Conservation (phyloP, 2,329 filamentous ascomycete species). For the Phyllosticta capitalensis region DNA sequence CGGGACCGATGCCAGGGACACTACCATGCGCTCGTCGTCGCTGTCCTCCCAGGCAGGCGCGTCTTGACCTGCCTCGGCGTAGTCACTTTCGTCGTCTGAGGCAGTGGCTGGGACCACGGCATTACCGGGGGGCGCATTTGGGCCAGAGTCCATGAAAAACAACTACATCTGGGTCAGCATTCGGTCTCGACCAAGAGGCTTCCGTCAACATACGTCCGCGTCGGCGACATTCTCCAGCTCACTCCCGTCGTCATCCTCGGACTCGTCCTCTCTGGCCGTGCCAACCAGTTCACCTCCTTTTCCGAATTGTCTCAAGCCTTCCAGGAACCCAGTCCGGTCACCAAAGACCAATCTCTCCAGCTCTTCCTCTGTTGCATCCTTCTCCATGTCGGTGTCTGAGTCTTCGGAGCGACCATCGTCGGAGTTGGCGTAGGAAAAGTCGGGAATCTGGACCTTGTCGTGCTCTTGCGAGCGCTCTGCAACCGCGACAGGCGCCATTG, state of each 20-base stretch:
- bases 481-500: constrained; percentile 7
- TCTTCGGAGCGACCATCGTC: neutral
- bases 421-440: neutral
- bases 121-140: constrained; percentile 33
- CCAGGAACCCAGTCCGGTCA: constrained; percentile 70
- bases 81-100: constrained; percentile 31
- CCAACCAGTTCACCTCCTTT: constrained; percentile 25
- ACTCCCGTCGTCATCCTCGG: constrained; percentile 37
- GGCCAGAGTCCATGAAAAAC: constrained; percentile 71
- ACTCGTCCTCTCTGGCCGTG: constrained; percentile 27
- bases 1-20: constrained; percentile 69
- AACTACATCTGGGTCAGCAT: constrained; percentile 36
- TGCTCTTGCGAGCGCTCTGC: constrained; percentile 4
- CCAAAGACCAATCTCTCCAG: constrained; percentile 85
- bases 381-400: constrained; percentile 39
- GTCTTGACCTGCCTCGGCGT: constrained; percentile 26
- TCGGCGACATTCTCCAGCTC: constrained; percentile 60
- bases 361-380: constrained; percentile 75
- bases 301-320: constrained; percentile 56
- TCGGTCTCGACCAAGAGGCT: neutral
- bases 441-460: constrained; percentile 1
- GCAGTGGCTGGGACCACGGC: constrained; percentile 30
- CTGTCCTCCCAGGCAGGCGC: constrained; percentile 82
- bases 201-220: constrained; percentile 45
- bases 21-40: constrained; percentile 77